Percentiles rank a stretch among this genome's conserved stretches.
These are phyloP conservation scores for Tieghemiomyces parasiticus DNA, from an alignment of 192 early-diverging fungal genomes.

Conservation along the genomic window DNA sequence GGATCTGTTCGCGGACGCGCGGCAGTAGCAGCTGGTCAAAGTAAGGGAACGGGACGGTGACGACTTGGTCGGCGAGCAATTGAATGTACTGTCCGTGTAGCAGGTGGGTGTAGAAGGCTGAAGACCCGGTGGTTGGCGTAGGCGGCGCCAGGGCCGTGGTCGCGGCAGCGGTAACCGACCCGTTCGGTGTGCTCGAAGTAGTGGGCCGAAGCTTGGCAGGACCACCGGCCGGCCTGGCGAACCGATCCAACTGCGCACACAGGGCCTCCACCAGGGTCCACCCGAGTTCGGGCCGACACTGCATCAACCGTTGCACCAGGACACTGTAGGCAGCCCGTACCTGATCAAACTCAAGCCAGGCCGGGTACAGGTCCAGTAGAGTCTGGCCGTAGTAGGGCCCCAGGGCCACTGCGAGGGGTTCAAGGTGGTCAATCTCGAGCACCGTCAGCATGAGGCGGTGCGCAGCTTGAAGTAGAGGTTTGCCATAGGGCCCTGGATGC, in stretches of 20 bases:
- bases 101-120: not conserved
- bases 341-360: not conserved
- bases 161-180: not conserved
- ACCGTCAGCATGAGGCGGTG: not conserved
- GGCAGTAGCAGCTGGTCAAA: not conserved
- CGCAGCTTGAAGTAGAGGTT: not conserved
- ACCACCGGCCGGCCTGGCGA: not conserved
- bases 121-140: too few relatives aligned
- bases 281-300: not conserved
- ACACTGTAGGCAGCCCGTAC: not conserved
- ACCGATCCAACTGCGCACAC: not conserved
- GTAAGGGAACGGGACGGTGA: not conserved
- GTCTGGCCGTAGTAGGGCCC: not conserved
- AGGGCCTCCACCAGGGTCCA: not conserved
- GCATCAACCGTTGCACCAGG: not conserved
- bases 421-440: not conserved
- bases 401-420: not conserved
- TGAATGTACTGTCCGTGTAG: not conserved
- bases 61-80: not conserved
- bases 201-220: not conserved
- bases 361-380: not conserved
- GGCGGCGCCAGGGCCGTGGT: too few relatives aligned
- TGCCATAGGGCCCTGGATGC: not conserved
- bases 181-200: not conserved
- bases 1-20: not conserved